Base-by-base conservation (phyloP, 2,329 filamentous ascomycete genomes). In the Venturia carpophila region DNA sequence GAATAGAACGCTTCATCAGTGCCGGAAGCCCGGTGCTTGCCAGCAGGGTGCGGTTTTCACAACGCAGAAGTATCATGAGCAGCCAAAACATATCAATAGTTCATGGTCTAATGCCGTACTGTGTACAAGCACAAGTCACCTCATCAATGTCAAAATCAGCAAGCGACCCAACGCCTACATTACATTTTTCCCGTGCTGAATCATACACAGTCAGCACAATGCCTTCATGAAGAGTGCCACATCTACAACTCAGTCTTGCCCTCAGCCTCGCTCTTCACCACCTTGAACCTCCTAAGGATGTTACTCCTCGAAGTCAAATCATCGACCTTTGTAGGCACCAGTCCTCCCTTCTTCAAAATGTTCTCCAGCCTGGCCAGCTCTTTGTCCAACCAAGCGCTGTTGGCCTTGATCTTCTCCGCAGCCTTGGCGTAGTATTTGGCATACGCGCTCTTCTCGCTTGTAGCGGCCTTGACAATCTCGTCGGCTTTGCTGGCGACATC, bases 381-480 rank as follows among this genome's bases (percentile, higher is more conserved):
- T 86, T 96, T 97, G 74, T 85, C 80, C 61, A 87, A 91, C 73
- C 91, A 97, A 63, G 82, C 87, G 67, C 89, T 82, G 79, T 89
- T 95, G 76, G 87, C 82, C 74, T 80, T 82, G 68, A 94, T 80
- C 86, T 97, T 97, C 75, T 90, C 85, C 67, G 94, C 89, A 64
- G 96, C 92, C 75, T 90, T 91, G 75, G 94, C 82, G 77, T 99
- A 97, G 84, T 99, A 99, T 78, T 92, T 84, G 60, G 91, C 91
- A 74, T 93, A 96, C 5, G 34, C 13, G 19, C 30, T 39, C 37
- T 62, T 87, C 78, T 88, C 84, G 63, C 94, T 75, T 70, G 83
- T 82, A 27, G 87, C 87, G 67, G 86, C 84, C 79, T 88, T 88
- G 80, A 88, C 87, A 64, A 89, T 82, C 77, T 95, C 88, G 55